A percentile compares a stretch with the other conserved stretches of the same genome.
Conservation (phyloP, 495 filamentous ascomycete species). For the Penicillium turbatum region DNA sequence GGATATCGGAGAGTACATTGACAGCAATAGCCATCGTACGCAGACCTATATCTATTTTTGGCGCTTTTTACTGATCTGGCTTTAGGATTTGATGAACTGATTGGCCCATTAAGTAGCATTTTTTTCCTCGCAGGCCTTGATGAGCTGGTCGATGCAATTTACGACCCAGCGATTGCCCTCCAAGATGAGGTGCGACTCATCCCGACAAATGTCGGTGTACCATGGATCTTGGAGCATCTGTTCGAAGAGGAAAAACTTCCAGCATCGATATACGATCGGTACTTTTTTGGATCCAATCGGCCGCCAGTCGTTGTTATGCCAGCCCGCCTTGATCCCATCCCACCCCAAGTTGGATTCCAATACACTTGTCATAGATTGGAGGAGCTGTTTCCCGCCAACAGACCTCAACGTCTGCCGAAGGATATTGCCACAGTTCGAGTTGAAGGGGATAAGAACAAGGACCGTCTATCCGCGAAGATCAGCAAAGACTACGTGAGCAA, state of each 20-base stretch:
- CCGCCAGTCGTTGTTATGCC: not conserved
- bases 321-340: not conserved
- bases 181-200: not conserved
- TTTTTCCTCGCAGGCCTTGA: not conserved
- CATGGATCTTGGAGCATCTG: not conserved
- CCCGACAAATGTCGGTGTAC: not conserved
- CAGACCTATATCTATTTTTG: not conserved
- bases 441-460: not conserved
- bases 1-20: not conserved
- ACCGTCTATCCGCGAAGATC: not conserved
- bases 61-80: not conserved
- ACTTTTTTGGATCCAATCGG: not conserved
- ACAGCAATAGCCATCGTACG: not conserved
- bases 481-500: not conserved
- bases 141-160: not conserved
- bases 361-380: not conserved
- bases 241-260: not conserved
- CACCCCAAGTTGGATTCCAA: not conserved
- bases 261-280: not conserved
- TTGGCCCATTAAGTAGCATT: not conserved
- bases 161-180: not conserved
- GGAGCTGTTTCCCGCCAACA: not conserved
- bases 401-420: not conserved
- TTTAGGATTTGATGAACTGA: not conserved
- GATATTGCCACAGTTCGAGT: not conserved